phyloP scores from a whole-genome alignment of 331 rosid genomes.

The Malus hybrid region DNA sequence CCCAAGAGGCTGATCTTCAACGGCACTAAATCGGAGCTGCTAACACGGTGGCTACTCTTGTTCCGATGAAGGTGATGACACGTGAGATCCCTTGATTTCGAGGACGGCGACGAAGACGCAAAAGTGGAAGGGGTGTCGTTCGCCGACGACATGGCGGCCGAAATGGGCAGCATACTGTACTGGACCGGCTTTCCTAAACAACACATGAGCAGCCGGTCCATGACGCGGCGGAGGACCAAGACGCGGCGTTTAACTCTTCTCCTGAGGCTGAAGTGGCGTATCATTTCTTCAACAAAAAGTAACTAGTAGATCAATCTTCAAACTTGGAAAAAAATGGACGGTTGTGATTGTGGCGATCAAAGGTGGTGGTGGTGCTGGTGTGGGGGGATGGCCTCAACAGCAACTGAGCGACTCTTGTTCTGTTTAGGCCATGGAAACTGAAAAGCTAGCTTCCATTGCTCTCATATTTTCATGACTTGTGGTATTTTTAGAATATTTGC shows the following conservation, averaged over 20 bases:
- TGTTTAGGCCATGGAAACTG: slow-evolving; percentile 54
- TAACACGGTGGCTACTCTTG: slow-evolving; percentile 2
- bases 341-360: not conserved
- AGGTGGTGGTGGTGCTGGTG: not conserved
- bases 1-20: slow-evolving; percentile 85
- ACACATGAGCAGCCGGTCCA: slow-evolving; percentile 44
- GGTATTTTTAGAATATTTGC: slow-evolving; percentile 27
- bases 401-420: slow-evolving; percentile 17
- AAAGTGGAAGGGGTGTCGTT: not conserved
- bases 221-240: slow-evolving; percentile 44
- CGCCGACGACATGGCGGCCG: slow-evolving; percentile 15
- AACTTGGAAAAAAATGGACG: not conserved
- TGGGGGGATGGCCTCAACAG: slow-evolving; percentile 44
- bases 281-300: not conserved
- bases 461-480: slow-evolving; percentile 25
- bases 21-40: slow-evolving; percentile 62
- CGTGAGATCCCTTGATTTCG: not conserved
- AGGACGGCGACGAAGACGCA: not conserved
- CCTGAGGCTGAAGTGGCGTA: slow-evolving; percentile 7
- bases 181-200: slow-evolving; percentile 40
- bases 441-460: slow-evolving; percentile 16
- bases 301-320: not conserved
- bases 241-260: slow-evolving; percentile 42
- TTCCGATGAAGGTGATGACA: not conserved
- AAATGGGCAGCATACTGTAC: slow-evolving; percentile 40